Evolutionary conservation across 73 alveolate species (phyloP), one percentile per base, ranked within the genome.

Genomic region (Paramecium octaurelia): DNA sequence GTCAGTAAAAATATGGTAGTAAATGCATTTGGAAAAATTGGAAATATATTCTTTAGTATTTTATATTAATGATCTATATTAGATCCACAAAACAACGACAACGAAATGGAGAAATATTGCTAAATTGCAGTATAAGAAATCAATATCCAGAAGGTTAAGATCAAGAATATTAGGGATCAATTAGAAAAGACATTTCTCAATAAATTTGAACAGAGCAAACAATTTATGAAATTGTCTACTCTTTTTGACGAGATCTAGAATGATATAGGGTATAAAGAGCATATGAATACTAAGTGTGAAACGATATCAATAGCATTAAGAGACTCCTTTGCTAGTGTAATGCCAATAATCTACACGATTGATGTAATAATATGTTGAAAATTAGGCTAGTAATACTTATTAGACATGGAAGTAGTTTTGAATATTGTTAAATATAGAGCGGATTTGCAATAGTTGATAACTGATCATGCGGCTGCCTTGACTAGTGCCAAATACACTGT

Each of bases 401-500:
- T 80, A 46, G 91, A 80, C 16, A 31, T 80, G 70, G 91, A 80
- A 44, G 91, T 80, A 14, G 73, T 80, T 42, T 24, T 46, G 34
- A 80, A 46, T 31, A 35, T 42, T 8, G 57, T 80, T 9, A 80
- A 46, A 24, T 80, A 42, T 44, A 42, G 75, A 76, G 91, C 46
- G 0, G 91, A 80, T 31, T 24, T 80, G 44, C 57, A 80, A 46
- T 23, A 80, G 21, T 27, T 6, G 2, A 80, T 80, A 10, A 48
- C 75, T 23, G 43, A 40, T 80, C 91, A 80, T 80, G 91, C 91
- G 20, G 91, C 91, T 12, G 91, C 91, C 0, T 43, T 80, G 14
- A 44, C 46, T 2, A 80, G 57, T 48, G 70, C 43, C 6, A 80
- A 80, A 80, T 80, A 80, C 38, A 43, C 70, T 43, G 91, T 80